Conservation (phyloP, 441 rosid genomes). For the Pelargonium myrrhifolium region DNA sequence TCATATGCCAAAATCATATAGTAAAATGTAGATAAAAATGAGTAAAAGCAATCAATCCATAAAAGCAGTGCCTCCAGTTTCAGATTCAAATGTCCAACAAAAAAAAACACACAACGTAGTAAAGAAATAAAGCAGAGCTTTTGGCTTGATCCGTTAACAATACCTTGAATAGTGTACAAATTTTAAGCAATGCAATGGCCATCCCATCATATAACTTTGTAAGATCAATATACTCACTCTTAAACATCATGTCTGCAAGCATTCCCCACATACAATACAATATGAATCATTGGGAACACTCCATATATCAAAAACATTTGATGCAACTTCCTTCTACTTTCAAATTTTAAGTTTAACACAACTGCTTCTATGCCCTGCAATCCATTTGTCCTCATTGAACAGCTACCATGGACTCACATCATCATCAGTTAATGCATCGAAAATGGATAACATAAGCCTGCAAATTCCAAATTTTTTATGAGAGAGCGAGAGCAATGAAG, state of each 20-base stretch:
- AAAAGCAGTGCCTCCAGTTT: too few species aligned
- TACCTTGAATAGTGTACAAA: too few species aligned
- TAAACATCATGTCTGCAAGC: constrained; percentile 6
- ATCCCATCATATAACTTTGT: too few species aligned
- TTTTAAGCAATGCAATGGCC: too few species aligned
- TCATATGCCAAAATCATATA: too few species aligned
- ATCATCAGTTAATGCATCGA: constrained; percentile 29
- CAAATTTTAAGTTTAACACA: neutral
- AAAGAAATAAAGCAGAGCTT: too few species aligned
- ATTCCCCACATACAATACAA: neutral
- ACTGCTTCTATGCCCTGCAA: constrained; percentile 5
- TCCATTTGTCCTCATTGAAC: constrained; percentile 14
- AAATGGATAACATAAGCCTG: constrained; percentile 40
- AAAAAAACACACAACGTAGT: too few species aligned
- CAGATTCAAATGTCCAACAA: too few species aligned
- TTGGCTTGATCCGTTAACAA: too few species aligned
- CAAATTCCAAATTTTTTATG: constrained; percentile 22
- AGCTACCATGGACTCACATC: constrained; percentile 22
- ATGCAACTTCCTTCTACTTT: constrained; percentile 1
- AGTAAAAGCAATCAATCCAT: too few species aligned
- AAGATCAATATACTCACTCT: neutral
- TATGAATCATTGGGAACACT: constrained; percentile 10
- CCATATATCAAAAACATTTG: constrained; percentile 4
- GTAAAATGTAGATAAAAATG: too few species aligned
- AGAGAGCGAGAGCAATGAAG: neutral